Conservation (phyloP, 177 flowering plant species). For the Tripterygium wilfordii region DNA sequence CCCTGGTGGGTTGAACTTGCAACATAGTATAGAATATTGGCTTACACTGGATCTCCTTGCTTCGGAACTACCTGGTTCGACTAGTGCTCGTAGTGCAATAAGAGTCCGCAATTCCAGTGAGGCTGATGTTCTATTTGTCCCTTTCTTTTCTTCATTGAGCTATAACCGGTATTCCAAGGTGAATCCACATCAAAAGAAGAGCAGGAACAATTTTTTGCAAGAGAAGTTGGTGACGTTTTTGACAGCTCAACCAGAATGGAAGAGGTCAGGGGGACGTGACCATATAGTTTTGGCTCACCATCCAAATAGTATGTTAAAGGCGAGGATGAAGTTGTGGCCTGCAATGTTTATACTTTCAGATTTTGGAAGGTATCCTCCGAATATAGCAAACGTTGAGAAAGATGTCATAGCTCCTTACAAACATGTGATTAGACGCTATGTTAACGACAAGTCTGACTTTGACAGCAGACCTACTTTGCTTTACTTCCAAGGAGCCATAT, state of each 20-base stretch:
- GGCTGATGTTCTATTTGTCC: conserved; percentile 79
- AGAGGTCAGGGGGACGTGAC: conserved; percentile 76
- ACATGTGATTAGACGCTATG: conserved; percentile 51
- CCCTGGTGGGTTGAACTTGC: conserved; percentile 90
- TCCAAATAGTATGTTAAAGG: conserved; percentile 83
- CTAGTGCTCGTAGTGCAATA: conserved; percentile 33
- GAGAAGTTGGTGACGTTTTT: conserved; percentile 58
- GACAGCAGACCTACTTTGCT: conserved; percentile 70
- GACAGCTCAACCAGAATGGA: conserved; percentile 69
- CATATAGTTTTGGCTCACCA: conserved; percentile 90
- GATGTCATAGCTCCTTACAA: conserved; percentile 93
- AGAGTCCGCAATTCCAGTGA: conserved; percentile 68
- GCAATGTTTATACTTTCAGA: conserved; percentile 79
- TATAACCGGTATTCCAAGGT: conserved; percentile 60
- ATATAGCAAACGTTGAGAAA: conserved; percentile 82
- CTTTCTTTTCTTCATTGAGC: conserved; percentile 81
- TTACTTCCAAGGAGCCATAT: conserved; percentile 93
- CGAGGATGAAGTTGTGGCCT: conserved; percentile 76
- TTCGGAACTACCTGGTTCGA: conserved; percentile 35
- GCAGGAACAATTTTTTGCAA: conserved; percentile 58
- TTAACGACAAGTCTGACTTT: conserved; percentile 51
- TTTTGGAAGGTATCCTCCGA: conserved; percentile 89
- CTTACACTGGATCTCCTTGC: conserved; percentile 76
- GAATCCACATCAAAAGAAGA: conserved; percentile 34
- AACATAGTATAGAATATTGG: conserved; percentile 96